These are phyloP conservation scores for Alternaria longipes DNA, from an alignment of 2,329 filamentous ascomycete species.

Conservation along the genomic window DNA sequence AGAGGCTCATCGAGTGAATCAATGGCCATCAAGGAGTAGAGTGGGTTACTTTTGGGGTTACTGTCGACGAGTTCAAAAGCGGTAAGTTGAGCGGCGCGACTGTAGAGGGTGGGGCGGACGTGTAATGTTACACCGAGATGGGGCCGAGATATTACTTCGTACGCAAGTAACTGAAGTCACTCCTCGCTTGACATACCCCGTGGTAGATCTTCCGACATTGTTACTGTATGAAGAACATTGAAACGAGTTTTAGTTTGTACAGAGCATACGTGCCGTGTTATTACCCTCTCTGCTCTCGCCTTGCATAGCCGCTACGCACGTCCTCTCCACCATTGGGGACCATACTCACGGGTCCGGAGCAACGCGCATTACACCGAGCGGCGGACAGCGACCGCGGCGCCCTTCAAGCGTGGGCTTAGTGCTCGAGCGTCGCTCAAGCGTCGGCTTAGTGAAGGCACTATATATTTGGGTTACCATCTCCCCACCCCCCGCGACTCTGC, in stretches of 20 bases:
- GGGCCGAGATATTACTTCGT: neutral
- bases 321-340: constrained; percentile 4
- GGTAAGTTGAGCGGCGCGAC: constrained; percentile 45
- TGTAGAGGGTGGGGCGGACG: constrained; percentile 45
- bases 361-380: constrained; percentile 11
- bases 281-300: neutral
- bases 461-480: neutral
- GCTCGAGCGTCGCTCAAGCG: neutral
- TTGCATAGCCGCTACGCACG: constrained; percentile 8
- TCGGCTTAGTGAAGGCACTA: neutral
- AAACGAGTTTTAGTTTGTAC: neutral
- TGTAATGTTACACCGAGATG: constrained; percentile 13
- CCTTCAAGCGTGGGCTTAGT: neutral
- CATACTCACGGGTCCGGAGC: constrained; percentile 6
- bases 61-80: constrained; percentile 50
- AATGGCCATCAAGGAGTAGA: constrained; percentile 57
- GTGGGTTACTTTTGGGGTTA: constrained; percentile 51
- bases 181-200: neutral
- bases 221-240: neutral
- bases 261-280: neutral
- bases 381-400: constrained; percentile 7
- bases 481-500: neutral
- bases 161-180: neutral
- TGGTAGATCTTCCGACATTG: neutral
- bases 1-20: constrained; percentile 58